Evolutionary conservation across 306 rosid species (phyloP), one percentile per base, ranked within the genome.

Genomic region (Cyamopsis tetragonoloba): DNA sequence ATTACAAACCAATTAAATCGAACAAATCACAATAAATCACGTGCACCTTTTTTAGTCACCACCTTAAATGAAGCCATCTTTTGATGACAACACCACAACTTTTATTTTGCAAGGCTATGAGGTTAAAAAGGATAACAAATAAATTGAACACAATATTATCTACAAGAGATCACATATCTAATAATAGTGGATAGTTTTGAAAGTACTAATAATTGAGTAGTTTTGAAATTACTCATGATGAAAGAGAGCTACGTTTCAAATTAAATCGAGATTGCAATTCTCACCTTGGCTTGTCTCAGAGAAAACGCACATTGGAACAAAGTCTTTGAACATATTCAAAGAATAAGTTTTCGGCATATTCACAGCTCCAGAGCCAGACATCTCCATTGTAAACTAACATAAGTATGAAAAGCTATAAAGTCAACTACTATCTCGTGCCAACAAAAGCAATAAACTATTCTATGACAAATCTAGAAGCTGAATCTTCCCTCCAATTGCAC

Each of bases 231-330:
- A 35, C 53, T 7, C 66, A 17, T n/a, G 69, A 27, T 22, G 10
- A 66, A 26, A 22, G 53, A 39, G 19, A 71, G 30, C 44, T 42
- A 51, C 31, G 35, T 42, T 4, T 4, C 1, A 28, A 18, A 56
- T 73, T 32, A 44, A 50, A 64, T 70, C 47, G 61, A 72, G 37
- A 54, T 12, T 30, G 27, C 22, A 32, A 70, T 47, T 63, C 81
- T 86, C 74, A 89, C 99, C 97, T 82, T 88, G 97, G 74, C 77
- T 86, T 75, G 92, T 32, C 81, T 93, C 99, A 0, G 97, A 90
- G 74, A 93, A 88, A 30, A 93, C 88, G 13, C 87, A 86, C 99
- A 93, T 90, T 7, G 99, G 99, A 82, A 93, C 88, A 5, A 93
- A 86, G 79, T 93, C 99, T 69, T 93, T 86, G 19, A 80, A 88